phyloP scores from a whole-genome alignment of 2,329 filamentous ascomycete genomes.

The Magnaporthales sp. region DNA sequence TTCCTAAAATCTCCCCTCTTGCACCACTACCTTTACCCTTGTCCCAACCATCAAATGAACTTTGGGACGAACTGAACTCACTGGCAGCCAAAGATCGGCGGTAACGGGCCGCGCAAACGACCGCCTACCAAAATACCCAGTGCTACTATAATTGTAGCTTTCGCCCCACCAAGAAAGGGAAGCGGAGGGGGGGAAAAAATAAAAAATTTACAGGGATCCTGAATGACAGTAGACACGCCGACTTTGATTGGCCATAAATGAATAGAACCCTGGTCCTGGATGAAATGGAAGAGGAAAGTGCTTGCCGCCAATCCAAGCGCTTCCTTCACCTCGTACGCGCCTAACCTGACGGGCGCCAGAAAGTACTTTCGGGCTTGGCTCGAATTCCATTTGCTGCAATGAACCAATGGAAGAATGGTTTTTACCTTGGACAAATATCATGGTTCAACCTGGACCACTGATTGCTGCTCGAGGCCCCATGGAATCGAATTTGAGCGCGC shows the following conservation, averaged over 20 bases:
- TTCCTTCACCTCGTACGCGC: neutral
- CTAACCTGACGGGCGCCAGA: neutral
- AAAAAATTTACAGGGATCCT: neutral
- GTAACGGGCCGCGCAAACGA: neutral
- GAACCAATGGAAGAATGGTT: neutral
- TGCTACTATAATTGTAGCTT: neutral
- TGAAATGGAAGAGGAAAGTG: neutral
- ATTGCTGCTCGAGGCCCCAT: neutral
- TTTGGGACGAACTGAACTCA: neutral
- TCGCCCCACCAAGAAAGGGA: neutral
- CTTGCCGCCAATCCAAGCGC: constrained; percentile 4
- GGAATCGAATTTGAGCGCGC: neutral
- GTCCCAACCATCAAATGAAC: neutral
- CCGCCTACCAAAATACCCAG: neutral
- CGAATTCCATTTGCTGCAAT: neutral
- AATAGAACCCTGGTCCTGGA: neutral
- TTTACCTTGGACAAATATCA: neutral
- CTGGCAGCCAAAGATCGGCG: neutral
- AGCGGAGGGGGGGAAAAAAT: neutral
- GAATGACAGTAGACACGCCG: neutral
- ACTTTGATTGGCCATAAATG: neutral
- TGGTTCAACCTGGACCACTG: neutral
- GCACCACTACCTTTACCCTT: neutral
- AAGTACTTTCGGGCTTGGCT: too few relatives aligned
- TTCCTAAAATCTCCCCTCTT: neutral